Base-by-base conservation (phyloP, 225 moss, liverwort and hornwort species). In the Sphagnum contortum region DNA sequence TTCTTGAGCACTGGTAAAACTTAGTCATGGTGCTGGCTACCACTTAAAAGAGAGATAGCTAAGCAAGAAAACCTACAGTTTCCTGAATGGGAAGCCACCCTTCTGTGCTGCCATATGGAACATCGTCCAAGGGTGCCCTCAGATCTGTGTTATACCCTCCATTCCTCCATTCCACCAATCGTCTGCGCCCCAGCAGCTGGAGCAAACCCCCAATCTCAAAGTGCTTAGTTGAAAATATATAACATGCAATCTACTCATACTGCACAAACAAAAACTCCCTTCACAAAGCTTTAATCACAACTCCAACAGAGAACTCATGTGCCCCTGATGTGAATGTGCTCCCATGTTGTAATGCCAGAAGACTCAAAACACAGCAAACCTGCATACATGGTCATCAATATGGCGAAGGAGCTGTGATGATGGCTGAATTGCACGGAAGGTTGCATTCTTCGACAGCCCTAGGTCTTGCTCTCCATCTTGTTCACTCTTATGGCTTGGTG, bases 71-170 rank as follows among this genome's bases (percentile, higher is more conserved):
- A 89, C 92, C 79, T 92, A 90, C 94, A 86, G 86, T 89, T 84
- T 91, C 87, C 66, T 84, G 76, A 69, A 91, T 89, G 57, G 88
- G 85, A 71, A 81, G 79, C 68, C 83, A 69, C 46, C 75, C 83
- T 44, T 87, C 80, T 66, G 83, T 83, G 70, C 79, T 79, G 52
- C 81, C 87, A 68, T 85, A 73, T 57, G 92, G 85, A 72, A 80
- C 69, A 48, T 88, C 88, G 77, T 96, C 92, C 74, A 96, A 75
- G 7, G 95, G 95, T 59, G 95, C 92, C 76, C 85, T 92, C 72
- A 85, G 70, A 61, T 83, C 88, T 13, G 80, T 82, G 57, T 96
- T 84, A 71, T 87, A 96, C 48, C 95, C 92, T 75, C 90, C 86
- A 74, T 72, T 86, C 14, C 90, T 86, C 90, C 92, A 90, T 70